Evolutionary conservation across 2,329 filamentous ascomycete genomes (phyloP), one percentile per base, ranked within the genome.

Genomic region (Colletotrichum costaricense): DNA sequence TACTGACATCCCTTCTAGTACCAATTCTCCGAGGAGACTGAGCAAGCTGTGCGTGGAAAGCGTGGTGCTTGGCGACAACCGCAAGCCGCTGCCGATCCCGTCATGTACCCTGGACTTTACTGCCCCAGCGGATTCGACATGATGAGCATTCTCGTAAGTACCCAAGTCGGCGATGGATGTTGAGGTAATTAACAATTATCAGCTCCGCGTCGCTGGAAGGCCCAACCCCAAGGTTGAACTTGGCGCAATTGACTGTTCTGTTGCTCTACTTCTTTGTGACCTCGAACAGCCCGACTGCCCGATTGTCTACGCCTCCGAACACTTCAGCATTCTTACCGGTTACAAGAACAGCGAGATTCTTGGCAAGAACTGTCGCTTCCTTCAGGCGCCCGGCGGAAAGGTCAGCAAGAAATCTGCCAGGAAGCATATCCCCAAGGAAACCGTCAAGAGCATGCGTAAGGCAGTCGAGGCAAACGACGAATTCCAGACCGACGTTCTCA

Each of bases 261-360:
- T 94, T 79, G 93, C 95, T 2, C 92, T 97, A 75, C 89, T 96
- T 22, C 88, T 98, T 54, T 97, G 94, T 82, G 94, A 97, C 81
- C 91, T 95, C 38, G 87, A 89, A 55, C 88, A 90, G 76, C 89
- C 93, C 33, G 94, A 97, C 80, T 86, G 88, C 35, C 95, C 95
- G 3, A 95, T 97, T 73, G 90, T 97, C 9, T 97, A 97, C 80
- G 94, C 92, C 76, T 96, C 94, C 1, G 93, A 95, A 6, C 89
- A 94, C 35, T 98, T 97, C 80, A 89, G 91, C 77, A 86, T 92
- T 7, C 84, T 97, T 75, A 97, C 95, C 0, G 95, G 94, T 33
- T 98, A 97, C 81, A 89, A 89, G 1, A 87, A 89, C 74, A 85
- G 89, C 72, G 95, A 97, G 82, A 92, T 95, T 30, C 81, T 95